Evolutionary conservation across 2,329 filamentous ascomycete species (phyloP).

Genomic region (Sphaceloma murrayae): DNA sequence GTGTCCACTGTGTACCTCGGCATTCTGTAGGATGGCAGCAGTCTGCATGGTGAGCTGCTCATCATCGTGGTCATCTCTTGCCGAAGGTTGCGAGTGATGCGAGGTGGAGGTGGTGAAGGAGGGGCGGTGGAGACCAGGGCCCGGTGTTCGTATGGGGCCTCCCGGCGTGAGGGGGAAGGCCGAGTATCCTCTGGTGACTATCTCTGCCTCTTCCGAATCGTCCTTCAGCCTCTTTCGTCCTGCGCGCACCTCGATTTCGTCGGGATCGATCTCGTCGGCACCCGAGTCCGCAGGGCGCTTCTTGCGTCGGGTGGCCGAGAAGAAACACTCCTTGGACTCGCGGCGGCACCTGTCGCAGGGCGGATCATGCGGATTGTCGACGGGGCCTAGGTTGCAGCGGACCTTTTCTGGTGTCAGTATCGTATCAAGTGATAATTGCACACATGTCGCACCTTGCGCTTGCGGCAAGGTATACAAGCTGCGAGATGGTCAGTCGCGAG

Average conservation of each 20-base stretch:
- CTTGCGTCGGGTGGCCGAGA: conserved; percentile 89
- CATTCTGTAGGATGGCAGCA: conserved; percentile 49
- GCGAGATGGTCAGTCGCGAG: conserved; percentile 24
- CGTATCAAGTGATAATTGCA: neutral
- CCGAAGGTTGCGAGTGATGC: conserved; percentile 21
- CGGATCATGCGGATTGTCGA: conserved; percentile 88
- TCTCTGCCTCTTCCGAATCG: conserved; percentile 34
- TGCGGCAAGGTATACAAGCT: conserved; percentile 47
- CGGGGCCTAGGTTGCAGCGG: conserved; percentile 55
- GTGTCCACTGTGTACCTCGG: conserved; percentile 78
- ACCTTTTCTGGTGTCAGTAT: conserved; percentile 38
- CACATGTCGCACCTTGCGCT: conserved; percentile 36
- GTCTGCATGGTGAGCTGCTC: conserved; percentile 51
- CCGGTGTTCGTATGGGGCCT: conserved; percentile 52
- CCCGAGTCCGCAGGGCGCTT: conserved; percentile 56
- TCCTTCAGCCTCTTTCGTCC: conserved; percentile 57
- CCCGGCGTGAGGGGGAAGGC: conserved; percentile 54
- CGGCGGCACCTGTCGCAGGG: conserved; percentile 88
- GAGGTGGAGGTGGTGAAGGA: conserved; percentile 19
- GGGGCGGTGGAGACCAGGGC: conserved; percentile 47
- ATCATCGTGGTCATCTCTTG: conserved; percentile 40
- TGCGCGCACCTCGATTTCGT: conserved; percentile 62
- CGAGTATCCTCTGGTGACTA: conserved; percentile 16
- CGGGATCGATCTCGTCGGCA: conserved; percentile 33
- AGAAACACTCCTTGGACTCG: conserved; percentile 95